These are phyloP conservation scores for Neophaeococcomyces aloes DNA, from an alignment of 2,329 filamentous ascomycete species.

Conservation along the genomic window DNA sequence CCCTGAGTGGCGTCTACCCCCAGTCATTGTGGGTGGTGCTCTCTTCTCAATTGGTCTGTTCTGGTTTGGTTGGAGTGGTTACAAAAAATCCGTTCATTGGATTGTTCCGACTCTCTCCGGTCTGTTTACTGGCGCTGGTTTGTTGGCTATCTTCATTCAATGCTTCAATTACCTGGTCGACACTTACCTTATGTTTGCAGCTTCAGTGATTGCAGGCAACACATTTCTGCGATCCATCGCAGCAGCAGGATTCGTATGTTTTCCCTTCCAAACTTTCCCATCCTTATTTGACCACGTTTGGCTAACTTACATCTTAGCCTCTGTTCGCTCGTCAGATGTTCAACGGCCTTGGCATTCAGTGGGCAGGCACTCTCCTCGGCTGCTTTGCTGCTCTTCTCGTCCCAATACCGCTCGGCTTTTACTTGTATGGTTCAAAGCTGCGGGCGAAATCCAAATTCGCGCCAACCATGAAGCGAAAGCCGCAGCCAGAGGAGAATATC, in stretches of 20 bases:
- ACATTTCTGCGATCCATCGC: slow-evolving; percentile 37
- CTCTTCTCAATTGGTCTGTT: slow-evolving; percentile 54
- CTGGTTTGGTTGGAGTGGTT: slow-evolving; percentile 67
- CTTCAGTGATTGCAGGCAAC: slow-evolving; percentile 41
- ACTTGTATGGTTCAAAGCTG: slow-evolving; percentile 25
- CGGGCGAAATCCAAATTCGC: slow-evolving; percentile 20
- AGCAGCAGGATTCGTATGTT: slow-evolving; percentile 27
- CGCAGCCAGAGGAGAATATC: slow-evolving; percentile 26
- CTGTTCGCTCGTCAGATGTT: slow-evolving; percentile 49
- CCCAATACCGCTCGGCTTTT: slow-evolving; percentile 31
- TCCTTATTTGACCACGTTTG: slow-evolving; percentile 18
- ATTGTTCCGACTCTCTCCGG: slow-evolving; percentile 36
- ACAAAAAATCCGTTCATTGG: slow-evolving; percentile 32
- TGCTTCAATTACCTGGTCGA: slow-evolving; percentile 51
- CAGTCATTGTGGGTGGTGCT: slow-evolving; percentile 43
- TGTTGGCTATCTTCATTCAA: slow-evolving; percentile 48
- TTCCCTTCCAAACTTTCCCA: slow-evolving; percentile 13
- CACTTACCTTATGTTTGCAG: slow-evolving; percentile 47
- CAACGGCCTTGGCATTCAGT: slow-evolving; percentile 39
- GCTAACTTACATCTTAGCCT: slow-evolving; percentile 22
- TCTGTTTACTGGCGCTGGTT: slow-evolving; percentile 47
- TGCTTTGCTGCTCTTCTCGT: slow-evolving; percentile 28
- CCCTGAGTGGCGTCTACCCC: slow-evolving; percentile 48
- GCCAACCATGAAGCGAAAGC: slow-evolving; percentile 41
- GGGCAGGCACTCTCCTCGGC: slow-evolving; percentile 29